These are phyloP conservation scores for Ophiostoma ulmi DNA, from an alignment of 2,329 filamentous ascomycete genomes.

Conservation along the genomic window DNA sequence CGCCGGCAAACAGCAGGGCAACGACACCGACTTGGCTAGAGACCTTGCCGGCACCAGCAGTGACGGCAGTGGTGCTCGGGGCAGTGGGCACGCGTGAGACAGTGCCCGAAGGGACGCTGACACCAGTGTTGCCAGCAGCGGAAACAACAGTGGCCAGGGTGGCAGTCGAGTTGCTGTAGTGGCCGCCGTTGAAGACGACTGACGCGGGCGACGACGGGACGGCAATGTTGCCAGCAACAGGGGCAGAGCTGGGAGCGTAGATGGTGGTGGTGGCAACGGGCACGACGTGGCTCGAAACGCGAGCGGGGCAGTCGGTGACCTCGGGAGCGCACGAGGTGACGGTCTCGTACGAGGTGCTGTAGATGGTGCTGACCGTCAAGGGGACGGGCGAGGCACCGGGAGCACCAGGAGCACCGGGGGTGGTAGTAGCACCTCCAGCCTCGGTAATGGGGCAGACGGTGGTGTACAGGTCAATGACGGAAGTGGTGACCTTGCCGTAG, in stretches of 20 bases:
- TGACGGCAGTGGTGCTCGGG: slow-evolving; percentile 20
- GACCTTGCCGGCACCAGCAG: slow-evolving; percentile 24
- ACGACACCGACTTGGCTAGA: slow-evolving; percentile 24
- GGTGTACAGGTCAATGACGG: slow-evolving; percentile 28
- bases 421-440: not conserved
- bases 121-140: not conserved
- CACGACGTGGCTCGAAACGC: slow-evolving; percentile 21
- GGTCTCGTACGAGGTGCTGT: slow-evolving; percentile 40
- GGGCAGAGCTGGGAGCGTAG: slow-evolving; percentile 20
- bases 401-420: not conserved
- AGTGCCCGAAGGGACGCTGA: not conserved
- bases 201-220: slow-evolving; percentile 11
- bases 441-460: slow-evolving; percentile 28
- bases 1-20: slow-evolving; percentile 20
- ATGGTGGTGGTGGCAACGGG: slow-evolving; percentile 4
- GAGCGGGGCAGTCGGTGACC: slow-evolving; percentile 29
- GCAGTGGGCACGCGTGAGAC: slow-evolving; percentile 15
- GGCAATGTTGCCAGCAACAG: slow-evolving; percentile 16
- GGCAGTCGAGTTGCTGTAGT: slow-evolving; percentile 19
- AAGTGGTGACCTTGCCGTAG: slow-evolving; percentile 26
- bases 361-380: slow-evolving; percentile 33
- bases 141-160: slow-evolving; percentile 10
- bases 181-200: not conserved
- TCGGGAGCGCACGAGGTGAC: slow-evolving; percentile 27
- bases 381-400: slow-evolving; percentile 28